Percentiles rank a stretch among this genome's conserved stretches.
Evolutionary conservation across 108 stramenopile genomes (phyloP).

Genomic region (Fragilariopsis cylindrus): DNA sequence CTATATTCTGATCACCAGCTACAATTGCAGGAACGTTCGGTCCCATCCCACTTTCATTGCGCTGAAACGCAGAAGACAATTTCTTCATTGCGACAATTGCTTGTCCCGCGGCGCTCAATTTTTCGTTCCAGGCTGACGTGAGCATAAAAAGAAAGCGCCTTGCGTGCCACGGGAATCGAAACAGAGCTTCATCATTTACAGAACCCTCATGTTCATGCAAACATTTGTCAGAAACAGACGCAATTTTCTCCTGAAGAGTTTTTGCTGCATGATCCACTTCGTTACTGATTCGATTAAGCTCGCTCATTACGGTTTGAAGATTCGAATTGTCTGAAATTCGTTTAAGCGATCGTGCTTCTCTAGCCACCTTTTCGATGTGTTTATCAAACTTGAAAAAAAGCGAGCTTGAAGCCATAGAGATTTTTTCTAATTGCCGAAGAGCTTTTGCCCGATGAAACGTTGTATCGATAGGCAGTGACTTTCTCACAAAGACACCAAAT

Average conservation of each 20-base stretch:
- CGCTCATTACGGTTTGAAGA: conserved; percentile 80
- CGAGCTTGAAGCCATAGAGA: conserved; percentile 73
- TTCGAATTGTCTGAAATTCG: conserved; percentile 72
- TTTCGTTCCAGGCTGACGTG: conserved; percentile 88
- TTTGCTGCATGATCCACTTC: conserved; percentile 85
- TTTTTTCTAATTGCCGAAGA: conserved; percentile 67
- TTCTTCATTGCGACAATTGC: conserved; percentile 90
- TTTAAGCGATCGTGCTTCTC: conserved; percentile 78
- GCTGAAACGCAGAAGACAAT: conserved; percentile 36
- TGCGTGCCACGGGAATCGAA: conserved; percentile 62
- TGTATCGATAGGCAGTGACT: conserved; percentile 80
- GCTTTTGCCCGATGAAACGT: conserved; percentile 68
- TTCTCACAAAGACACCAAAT: conserved; percentile 83
- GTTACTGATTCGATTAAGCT: conserved; percentile 73
- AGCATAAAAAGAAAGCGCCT: conserved; percentile 83
- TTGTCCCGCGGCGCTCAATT: conserved; percentile 77
- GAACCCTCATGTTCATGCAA: conserved; percentile 26
- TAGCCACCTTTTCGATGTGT: conserved; percentile 85
- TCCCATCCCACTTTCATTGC: conserved; percentile 41
- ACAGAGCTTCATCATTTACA: conserved; percentile 42
- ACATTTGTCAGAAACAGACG: conserved; percentile 68
- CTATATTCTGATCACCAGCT: conserved; percentile 59
- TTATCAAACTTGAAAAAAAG: conserved; percentile 86
- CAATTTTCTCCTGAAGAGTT: conserved; percentile 83
- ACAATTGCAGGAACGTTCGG: conserved; percentile 55